Evolutionary conservation across 306 rosid species (phyloP), one percentile per base, ranked within the genome.

Genomic region (Carpinus viminea): DNA sequence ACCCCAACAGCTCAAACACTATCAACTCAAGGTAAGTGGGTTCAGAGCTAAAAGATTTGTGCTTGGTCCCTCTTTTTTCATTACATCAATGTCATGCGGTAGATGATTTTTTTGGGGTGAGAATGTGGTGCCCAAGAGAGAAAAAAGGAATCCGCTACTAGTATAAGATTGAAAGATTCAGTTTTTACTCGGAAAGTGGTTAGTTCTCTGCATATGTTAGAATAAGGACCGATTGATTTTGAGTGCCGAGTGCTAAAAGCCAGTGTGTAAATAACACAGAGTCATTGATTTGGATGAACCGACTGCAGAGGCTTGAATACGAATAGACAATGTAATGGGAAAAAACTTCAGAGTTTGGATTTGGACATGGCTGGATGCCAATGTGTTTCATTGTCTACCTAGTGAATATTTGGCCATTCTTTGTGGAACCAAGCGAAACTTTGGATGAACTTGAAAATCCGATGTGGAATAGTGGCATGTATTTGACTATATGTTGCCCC

Each of bases 1-100:
- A 81, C 43, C 80, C 50, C 88, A 62, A 54, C 81, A 82, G 81
- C 80, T 85, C 74, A 95, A 92, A 85, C 93, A 87, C 78, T 90
- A 91, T 87, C 98, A 95, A 82, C 50, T 92, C 86, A 92, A 95
- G 98, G 98, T 95, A 70, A 54, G 36, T 55, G n/a, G 11, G 28
- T 50, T 64, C 55, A 28, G 12, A n/a, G 36, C 12, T 16, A 31
- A 68, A 38, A 24, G 28, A 16, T 79, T 45, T 45, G 24, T 12
- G 4, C 56, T 10, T 10, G 17, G 24, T 2, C n/a, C 70, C 57
- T 64, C 10, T 38, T 28, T 54, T 57, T 70, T 31, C 60, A 34
- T 43, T 78, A 69, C 15, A 24, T 55, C n/a, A n/a, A 61, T 2
- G 28, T 12, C 73, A 41, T 18, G 24, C 38, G 21, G 72, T 68